Conservation (phyloP, 805 yeast genomes). For the Monosporozyma aerobia region DNA sequence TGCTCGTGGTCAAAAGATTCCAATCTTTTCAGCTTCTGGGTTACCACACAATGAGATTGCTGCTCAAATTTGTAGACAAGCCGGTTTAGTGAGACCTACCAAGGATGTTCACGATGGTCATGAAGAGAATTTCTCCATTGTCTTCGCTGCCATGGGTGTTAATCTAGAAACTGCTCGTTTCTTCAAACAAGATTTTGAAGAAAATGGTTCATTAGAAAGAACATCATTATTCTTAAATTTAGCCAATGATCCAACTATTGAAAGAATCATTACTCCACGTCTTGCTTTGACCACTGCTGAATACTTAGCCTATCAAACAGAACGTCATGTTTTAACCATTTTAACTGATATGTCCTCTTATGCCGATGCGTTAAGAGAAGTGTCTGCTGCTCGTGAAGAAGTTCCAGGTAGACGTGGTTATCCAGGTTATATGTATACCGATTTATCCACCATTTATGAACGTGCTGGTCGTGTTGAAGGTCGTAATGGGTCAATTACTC, state of each 20-base stretch:
- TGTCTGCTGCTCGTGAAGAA: slow-evolving; percentile 99
- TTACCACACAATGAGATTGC: slow-evolving; percentile 99
- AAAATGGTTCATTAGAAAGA: slow-evolving; percentile 96
- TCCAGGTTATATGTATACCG: slow-evolving; percentile 99
- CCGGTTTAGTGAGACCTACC: slow-evolving; percentile 97
- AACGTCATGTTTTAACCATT: slow-evolving; percentile 95
- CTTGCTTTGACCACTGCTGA: slow-evolving; percentile 98
- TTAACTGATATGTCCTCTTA: slow-evolving; percentile 99
- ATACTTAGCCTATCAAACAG: slow-evolving; percentile 97
- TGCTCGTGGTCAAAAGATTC: slow-evolving; percentile 99
- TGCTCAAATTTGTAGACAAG: slow-evolving; percentile 99
- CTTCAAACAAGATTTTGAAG: slow-evolving; percentile 98
- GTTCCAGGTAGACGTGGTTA: slow-evolving; percentile 99
- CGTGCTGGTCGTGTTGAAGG: slow-evolving; percentile 99
- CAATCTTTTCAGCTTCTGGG: slow-evolving; percentile 98
- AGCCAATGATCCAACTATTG: slow-evolving; percentile 99
- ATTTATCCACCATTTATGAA: slow-evolving; percentile 96
- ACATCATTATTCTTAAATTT: slow-evolving; percentile 91
- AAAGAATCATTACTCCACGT: slow-evolving; percentile 98
- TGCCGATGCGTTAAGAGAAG: slow-evolving; percentile 99
- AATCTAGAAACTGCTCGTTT: slow-evolving; percentile 96
- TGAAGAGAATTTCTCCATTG: slow-evolving; percentile 98
- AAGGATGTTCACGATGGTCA: slow-evolving; percentile 99
- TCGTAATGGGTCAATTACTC: slow-evolving; percentile 98
- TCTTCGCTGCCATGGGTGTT: slow-evolving; percentile 99